Base-by-base conservation (phyloP, 2,329 filamentous ascomycete genomes). In the Capronia americana region DNA sequence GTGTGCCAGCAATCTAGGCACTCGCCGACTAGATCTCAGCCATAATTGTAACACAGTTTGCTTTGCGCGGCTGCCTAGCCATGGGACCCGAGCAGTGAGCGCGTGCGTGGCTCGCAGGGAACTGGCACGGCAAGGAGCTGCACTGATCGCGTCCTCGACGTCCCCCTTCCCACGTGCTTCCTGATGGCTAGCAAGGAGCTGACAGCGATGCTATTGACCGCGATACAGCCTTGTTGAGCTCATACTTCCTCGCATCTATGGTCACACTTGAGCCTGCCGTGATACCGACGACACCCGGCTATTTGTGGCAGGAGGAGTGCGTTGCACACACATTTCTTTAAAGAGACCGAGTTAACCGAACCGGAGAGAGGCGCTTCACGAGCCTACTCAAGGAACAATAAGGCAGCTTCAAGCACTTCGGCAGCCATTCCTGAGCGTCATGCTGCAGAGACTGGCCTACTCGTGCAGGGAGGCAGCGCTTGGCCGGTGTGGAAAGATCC, bases 291-390 rank as follows among this genome's bases (percentile, higher is more conserved):
- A 44, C 38, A 8, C 5, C 38, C 5, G 17, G 38, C 14, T n/a
- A n/a, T 44, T 44, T 44, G 38, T n/a, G n/a, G 38, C 14, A 6
- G 38, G 38, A 41, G 17, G 38, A 7, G 11, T 34, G 38, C 17
- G 38, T 44, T 44, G 7, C 38, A 44, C 38, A 8, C 2, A n/a
- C 38, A 8, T n/a, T 8, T 8, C 38, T 1, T 44, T 2, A n/a
- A n/a, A 44, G 38, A 44, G 38, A 44, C 38, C 38, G 38, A 44
- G 38, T 44, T 44, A n/a, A 44, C 38, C 38, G 38, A n/a, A 44
- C 38, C 38, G 38, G 6, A 44, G 38, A n/a, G 17, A 44, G 1
- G 17, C 38, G 38, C 38, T 44, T 44, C 38, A 20, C 38, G 38
- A 44, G 17, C 38, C 38, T 44, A n/a, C 5, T 41, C 38, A n/a